These are phyloP conservation scores for Limonomyces culmigenus DNA, from an alignment of 1,284 basidiomycete species.

Conservation along the genomic window DNA sequence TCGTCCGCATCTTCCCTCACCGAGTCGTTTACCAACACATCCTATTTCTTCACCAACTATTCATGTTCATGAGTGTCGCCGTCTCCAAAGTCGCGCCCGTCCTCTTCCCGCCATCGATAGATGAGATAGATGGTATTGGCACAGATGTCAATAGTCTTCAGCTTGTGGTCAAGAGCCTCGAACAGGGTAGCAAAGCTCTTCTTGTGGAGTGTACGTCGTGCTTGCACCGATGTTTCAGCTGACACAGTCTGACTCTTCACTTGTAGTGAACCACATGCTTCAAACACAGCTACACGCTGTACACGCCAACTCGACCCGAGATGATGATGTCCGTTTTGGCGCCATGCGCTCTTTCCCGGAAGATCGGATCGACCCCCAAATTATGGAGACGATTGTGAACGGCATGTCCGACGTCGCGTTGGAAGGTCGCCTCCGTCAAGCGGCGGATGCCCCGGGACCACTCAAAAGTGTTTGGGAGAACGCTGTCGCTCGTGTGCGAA, in stretches of 20 bases:
- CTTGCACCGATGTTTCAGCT: background rate
- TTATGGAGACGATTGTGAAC: slow-evolving; percentile 23
- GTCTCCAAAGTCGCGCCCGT: slow-evolving; percentile 50
- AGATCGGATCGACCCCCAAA: slow-evolving; percentile 8
- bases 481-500: slow-evolving; percentile 12
- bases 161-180: slow-evolving; percentile 18
- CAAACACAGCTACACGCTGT: background rate
- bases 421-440: slow-evolving; percentile 35
- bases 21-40: slow-evolving; percentile 60
- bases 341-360: too few species aligned
- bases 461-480: slow-evolving; percentile 31
- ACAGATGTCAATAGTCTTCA: slow-evolving; percentile 20
- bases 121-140: slow-evolving; percentile 12
- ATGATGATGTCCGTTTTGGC: too few species aligned
- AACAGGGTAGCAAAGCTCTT: slow-evolving; percentile 24
- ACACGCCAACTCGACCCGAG: background rate
- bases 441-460: slow-evolving; percentile 25
- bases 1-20: slow-evolving; percentile 39
- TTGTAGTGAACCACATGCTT: background rate
- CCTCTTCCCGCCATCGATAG: slow-evolving; percentile 25
- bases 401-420: slow-evolving; percentile 52
- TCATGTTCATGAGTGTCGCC: slow-evolving; percentile 54
- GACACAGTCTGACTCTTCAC: background rate
- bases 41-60: slow-evolving; percentile 59
- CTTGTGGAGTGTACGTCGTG: background rate